phyloP scores from a whole-genome alignment of 306 rosid genomes.

The Vicia villosa region DNA sequence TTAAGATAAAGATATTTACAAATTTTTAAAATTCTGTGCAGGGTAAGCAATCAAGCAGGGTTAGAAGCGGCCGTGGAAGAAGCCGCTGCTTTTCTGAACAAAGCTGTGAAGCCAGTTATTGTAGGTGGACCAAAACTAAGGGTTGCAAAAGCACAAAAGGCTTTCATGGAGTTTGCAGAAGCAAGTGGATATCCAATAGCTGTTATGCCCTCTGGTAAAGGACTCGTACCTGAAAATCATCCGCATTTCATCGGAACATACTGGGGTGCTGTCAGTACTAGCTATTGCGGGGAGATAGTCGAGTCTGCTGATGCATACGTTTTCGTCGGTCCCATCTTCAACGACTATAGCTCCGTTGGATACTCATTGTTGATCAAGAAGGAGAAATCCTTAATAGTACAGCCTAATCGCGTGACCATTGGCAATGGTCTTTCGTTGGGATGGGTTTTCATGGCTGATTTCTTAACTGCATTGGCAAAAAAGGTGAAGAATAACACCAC shows the following conservation, averaged over 20 bases:
- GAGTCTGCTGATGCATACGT: slow-evolving; percentile 91
- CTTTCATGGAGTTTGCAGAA: slow-evolving; percentile 72
- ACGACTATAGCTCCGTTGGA: slow-evolving; percentile 91
- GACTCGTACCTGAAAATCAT: slow-evolving; percentile 75
- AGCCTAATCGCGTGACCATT: slow-evolving; percentile 73
- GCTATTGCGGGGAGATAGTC: slow-evolving; percentile 80
- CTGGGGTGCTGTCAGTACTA: slow-evolving; percentile 87
- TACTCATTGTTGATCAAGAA: slow-evolving; percentile 78
- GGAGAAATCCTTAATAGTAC: slow-evolving; percentile 68
- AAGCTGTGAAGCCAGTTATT: slow-evolving; percentile 79
- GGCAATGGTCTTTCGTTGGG: slow-evolving; percentile 83
- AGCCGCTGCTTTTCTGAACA: slow-evolving; percentile 70
- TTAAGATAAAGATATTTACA: too few relatives aligned
- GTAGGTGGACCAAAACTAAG: slow-evolving; percentile 85
- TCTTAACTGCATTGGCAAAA: slow-evolving; percentile 67
- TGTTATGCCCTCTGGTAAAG: slow-evolving; percentile 85
- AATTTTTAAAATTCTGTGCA: slow-evolving; percentile 20
- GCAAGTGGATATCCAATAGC: slow-evolving; percentile 80
- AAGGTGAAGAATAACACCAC: slow-evolving; percentile 62
- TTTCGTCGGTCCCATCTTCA: slow-evolving; percentile 82
- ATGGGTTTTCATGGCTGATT: slow-evolving; percentile 90
- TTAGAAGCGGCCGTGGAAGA: slow-evolving; percentile 92
- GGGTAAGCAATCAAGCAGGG: slow-evolving; percentile 70
- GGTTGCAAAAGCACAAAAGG: slow-evolving; percentile 65
- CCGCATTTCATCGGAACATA: slow-evolving; percentile 66